Conservation (phyloP, 176 grass and related monocot genomes). For the Raddia distichophylla region DNA sequence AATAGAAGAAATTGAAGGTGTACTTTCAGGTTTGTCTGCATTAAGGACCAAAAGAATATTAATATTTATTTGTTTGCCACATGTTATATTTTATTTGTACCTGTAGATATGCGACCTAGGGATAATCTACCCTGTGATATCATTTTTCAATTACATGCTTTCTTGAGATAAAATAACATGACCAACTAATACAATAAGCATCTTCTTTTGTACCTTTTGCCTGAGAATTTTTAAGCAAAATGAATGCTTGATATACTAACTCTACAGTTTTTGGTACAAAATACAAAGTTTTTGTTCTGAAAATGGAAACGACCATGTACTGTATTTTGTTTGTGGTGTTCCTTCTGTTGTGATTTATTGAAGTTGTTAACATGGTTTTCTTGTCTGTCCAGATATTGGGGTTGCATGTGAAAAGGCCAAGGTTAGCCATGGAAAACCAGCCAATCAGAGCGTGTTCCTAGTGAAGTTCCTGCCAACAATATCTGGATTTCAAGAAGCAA, state of each 20-base stretch:
- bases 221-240: neutral
- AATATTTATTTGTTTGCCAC: neutral
- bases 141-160: slow-evolving; percentile 3
- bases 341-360: slow-evolving; percentile 16
- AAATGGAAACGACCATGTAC: neutral
- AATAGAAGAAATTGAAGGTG: slow-evolving; percentile 61
- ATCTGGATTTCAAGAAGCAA: slow-evolving; percentile 86
- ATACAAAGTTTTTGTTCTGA: neutral
- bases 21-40: slow-evolving; percentile 68
- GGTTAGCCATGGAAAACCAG: slow-evolving; percentile 56
- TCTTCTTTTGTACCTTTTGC: neutral
- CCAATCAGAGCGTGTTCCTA: slow-evolving; percentile 57
- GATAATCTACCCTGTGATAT: slow-evolving; percentile 13
- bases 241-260: neutral
- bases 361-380: slow-evolving; percentile 21
- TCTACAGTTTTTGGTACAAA: slow-evolving; percentile 3
- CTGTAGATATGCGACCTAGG: neutral
- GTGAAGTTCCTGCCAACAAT: slow-evolving; percentile 68
- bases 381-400: slow-evolving; percentile 57
- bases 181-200: neutral
- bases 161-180: neutral
- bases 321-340: slow-evolving; percentile 4
- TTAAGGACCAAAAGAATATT: slow-evolving; percentile 29
- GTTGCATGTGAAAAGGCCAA: slow-evolving; percentile 51
- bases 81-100: slow-evolving; percentile 5